Evolutionary conservation across 257 asterid genomes (phyloP).

Genomic region (Knoxia roxburghii): DNA sequence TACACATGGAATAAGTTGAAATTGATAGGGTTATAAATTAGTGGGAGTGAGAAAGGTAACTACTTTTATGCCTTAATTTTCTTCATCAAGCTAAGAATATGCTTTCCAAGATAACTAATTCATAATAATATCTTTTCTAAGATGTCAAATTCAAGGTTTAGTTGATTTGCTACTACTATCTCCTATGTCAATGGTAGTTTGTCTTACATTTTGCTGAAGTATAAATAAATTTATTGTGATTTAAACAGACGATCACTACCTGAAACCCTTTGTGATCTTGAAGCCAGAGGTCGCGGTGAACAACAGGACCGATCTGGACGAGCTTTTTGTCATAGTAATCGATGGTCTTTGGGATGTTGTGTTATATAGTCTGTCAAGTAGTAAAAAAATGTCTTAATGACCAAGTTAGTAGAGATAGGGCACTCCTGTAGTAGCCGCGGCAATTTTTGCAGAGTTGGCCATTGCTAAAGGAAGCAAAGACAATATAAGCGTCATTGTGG

Average conservation of each 20-base stretch:
- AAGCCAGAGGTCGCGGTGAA: conserved; percentile 46
- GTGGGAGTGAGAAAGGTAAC: too few relatives aligned
- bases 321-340: conserved; percentile 48
- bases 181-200: too few relatives aligned
- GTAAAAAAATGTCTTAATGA: conserved; percentile 29
- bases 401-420: not conserved
- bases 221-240: too few relatives aligned
- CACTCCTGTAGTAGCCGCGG: conserved; percentile 32
- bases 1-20: too few relatives aligned
- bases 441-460: conserved; percentile 46
- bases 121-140: too few relatives aligned
- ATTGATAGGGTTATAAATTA: too few relatives aligned
- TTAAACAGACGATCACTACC: conserved; percentile 38
- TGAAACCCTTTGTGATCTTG: conserved; percentile 33
- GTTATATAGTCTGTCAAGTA: conserved; percentile 30
- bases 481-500: conserved; percentile 48
- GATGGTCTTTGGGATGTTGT: conserved; percentile 70
- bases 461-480: conserved; percentile 58
- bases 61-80: too few relatives aligned
- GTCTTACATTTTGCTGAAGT: not conserved
- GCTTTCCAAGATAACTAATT: too few relatives aligned
- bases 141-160: too few relatives aligned
- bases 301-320: conserved; percentile 35
- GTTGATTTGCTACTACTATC: too few relatives aligned
- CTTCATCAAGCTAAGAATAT: too few relatives aligned